Base-by-base conservation (phyloP, 2,329 filamentous ascomycete genomes). In the Aspergillus sclerotialis region DNA sequence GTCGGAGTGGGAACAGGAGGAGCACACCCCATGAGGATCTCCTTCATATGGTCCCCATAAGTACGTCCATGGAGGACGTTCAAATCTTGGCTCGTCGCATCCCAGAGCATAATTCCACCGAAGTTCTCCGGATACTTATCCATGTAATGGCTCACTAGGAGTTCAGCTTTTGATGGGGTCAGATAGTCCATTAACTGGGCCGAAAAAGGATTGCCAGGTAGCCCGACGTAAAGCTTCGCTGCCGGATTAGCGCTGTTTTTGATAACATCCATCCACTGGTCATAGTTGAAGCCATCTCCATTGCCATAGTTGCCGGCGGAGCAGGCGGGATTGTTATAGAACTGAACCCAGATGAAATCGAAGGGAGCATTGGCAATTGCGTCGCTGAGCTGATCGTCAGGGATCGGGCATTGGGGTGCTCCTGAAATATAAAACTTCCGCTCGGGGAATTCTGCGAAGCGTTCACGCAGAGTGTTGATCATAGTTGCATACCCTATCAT, bases 91-190 rank as follows among this genome's bases (percentile, higher is more conserved):
- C 61, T 60, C 1, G 69, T 72, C 4, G 72, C 70, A 33, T 77
- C 73, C 71, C 72, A 78, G 4, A 78, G 51, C 74, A 78, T 78
- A 26, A 76, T 60, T 56, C 76, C 76, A 26, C 73, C 75, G 43
- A 78, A 78, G 2, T 53, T 56, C 14, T 58, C 36, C 2, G 60
- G 53, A 39, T 63, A 60, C 14, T 58, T 49, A 11, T 49, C 49
- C 40, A 62, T 63, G 41, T 66, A 70, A 27, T 55, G 46, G n/a
- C 55, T 44, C 15, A 76, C 54, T 33, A 78, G 43, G 2, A 49
- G 46, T 34, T 65, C 52, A 2, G 67, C 71, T 38, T 76, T 64
- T 1, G 45, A 37, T 0, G 69, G 68, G 2, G 49, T 53, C 11
- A 78, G 52, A 47, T 77, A 78, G 45, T 63, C 64, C 0, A 50